Evolutionary conservation across 2,329 filamentous ascomycete genomes (phyloP), one percentile per base, ranked within the genome.

Genomic region (Macroventuria anomochaeta): DNA sequence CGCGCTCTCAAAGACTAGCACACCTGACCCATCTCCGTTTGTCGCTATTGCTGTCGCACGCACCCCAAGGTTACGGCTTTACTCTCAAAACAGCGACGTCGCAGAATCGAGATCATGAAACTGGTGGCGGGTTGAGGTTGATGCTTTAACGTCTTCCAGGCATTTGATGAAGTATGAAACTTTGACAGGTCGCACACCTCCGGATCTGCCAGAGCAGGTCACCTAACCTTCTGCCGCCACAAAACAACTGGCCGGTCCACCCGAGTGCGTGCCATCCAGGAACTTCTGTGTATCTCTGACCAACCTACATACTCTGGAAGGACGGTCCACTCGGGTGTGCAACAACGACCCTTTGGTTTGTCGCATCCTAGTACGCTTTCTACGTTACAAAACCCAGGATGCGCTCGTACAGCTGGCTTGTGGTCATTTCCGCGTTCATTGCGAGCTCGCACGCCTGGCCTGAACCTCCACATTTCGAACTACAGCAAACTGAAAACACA

Each of bases 41-140:
- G n/a, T 12, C 33, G 10, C 11, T 20, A 15, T 28, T n/a, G 12
- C 8, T 33, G 17, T 32, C 3, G 18, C 11, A 18, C 8, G n/a
- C 18, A 34, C 25, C 17, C 20, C 43, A 32, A 31, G 7, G 26
- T 34, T 7, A n/a, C 33, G 38, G 55, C 51, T 58, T 46, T 43
- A 40, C n/a, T 36, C 29, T 11, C 31, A 25, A 44, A 18, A 33
- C 39, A 49, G 20, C 37, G 20, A n/a, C 44, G 53, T 58, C 32
- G 25, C 52, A 56, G 53, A 33, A 15, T 29, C n/a, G 26, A 15
- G 7, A 28, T 32, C 26, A n/a, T 58, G 56, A 55, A 58, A 58
- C 56, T 26, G 20, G 26, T 15, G n/a, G 37, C 33, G 36, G 38
- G 49, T 20, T 47, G 25, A 15, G 12, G 15, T 41, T 21, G 32